These are phyloP conservation scores for Mesembryanthemum crystallinum DNA, from an alignment of 148 eudicot species.

Conservation along the genomic window DNA sequence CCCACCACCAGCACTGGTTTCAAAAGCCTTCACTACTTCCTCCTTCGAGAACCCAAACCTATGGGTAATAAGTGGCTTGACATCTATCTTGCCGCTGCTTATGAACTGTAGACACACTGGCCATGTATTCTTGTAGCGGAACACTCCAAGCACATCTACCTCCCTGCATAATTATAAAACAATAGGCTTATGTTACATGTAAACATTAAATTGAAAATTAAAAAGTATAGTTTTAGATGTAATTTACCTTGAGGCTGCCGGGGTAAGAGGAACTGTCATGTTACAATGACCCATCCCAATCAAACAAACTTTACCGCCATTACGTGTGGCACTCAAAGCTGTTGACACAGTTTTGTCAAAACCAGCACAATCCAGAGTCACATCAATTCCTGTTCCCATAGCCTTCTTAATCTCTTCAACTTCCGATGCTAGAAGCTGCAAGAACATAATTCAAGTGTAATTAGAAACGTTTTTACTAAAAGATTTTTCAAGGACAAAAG, in stretches of 20 bases:
- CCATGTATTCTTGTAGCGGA: conserved; percentile 72
- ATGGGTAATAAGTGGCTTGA: conserved; percentile 67
- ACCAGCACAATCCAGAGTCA: conserved; percentile 70
- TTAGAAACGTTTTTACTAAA: too few relatives aligned
- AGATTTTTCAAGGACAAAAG: too few relatives aligned
- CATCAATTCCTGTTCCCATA: conserved; percentile 45
- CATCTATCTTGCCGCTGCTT: conserved; percentile 62
- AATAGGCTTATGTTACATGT: background rate
- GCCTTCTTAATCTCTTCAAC: conserved; percentile 40
- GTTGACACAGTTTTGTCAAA: conserved; percentile 66
- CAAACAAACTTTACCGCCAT: conserved; percentile 68
- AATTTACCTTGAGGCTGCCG: conserved; percentile 59
- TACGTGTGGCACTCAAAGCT: conserved; percentile 44
- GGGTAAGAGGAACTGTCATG: conserved; percentile 61
- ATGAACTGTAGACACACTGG: conserved; percentile 62
- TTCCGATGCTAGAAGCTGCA: conserved; percentile 49
- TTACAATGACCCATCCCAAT: conserved; percentile 62
- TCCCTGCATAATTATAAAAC: conserved; percentile 40
- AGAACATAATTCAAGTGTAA: background rate
- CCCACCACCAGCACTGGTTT: conserved; percentile 71
- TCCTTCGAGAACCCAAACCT: conserved; percentile 56
- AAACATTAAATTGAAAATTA: background rate
- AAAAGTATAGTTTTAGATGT: background rate
- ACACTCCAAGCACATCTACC: conserved; percentile 61
- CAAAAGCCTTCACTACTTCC: conserved; percentile 57